Base-by-base conservation (phyloP, 2,329 filamentous ascomycete genomes). In the Ophiostoma sp. region DNA sequence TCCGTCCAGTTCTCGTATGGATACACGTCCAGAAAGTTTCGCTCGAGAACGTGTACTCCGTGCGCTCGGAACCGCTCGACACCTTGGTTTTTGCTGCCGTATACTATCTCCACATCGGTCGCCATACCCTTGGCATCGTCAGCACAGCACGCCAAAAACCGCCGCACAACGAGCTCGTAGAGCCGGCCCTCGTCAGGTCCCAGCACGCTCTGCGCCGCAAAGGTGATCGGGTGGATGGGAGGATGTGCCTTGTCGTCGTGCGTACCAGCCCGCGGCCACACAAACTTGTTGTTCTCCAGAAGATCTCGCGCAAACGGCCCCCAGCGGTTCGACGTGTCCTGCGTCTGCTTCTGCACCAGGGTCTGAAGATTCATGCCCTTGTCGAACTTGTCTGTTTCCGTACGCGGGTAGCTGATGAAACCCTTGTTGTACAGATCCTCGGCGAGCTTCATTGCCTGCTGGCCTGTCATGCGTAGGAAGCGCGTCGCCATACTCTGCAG, bases 181-280 rank as follows among this genome's bases (percentile, higher is more conserved):
- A 99, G 86, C 33, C 88, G 89, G 68, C 85, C 87, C 77, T 96
- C 92, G 68, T 90, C 84, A 1, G 87, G 83, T 69, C 83, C 87
- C 31, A 86, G 82, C 3, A 93, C 86, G 0, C 83, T 82, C 0
- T 89, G 85, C 0, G 86, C 85, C 6, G 90, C 92, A 77, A 92
- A 96, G n/a, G 91, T 91, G 72, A 99, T 90, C 0, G 95, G 95
- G 76, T 99, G 95, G 72, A 99, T 99, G 0, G 95, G 95, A 35
- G 95, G 95, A 80, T 99, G 95, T 0, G 95, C 95, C 79, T 97
- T 95, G 79, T 99, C 95, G 78, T 99, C 96, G 78, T 98, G 88
- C 69, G 88, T 86, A 4, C 95, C 95, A 74, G 90, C 86, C 60
- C 94, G 88, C 23, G 95, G 95, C 74, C 91, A 89, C 66, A 87